Conservation (phyloP, 73 alveolate genomes). For the Symbiodinium pilosum region DNA sequence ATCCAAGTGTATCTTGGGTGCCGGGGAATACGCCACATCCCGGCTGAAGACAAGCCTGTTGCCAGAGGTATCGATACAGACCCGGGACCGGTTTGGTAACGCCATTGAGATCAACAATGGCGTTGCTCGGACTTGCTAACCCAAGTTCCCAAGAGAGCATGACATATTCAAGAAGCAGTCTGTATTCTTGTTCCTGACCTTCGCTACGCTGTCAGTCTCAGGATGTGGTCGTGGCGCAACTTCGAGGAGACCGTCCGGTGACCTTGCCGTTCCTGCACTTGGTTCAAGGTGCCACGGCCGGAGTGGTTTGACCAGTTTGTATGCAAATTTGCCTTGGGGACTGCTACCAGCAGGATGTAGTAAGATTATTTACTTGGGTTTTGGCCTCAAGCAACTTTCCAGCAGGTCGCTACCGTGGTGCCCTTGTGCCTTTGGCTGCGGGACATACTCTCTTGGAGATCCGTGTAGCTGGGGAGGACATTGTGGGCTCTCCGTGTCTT, state of each 20-base stretch:
- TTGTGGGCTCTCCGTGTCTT: conserved; percentile 69
- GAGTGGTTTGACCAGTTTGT: neutral
- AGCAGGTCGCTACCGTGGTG: conserved; percentile 69
- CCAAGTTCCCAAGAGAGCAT: too few species aligned
- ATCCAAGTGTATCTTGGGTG: too few species aligned
- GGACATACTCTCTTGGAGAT: conserved; percentile 58
- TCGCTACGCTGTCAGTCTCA: neutral
- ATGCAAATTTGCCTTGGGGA: too few species aligned
- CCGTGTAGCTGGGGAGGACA: conserved; percentile 36
- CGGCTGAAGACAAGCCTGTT: neutral
- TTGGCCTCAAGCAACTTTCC: too few species aligned
- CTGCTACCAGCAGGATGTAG: too few species aligned
- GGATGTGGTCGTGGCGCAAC: neutral
- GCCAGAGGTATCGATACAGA: conserved; percentile 25
- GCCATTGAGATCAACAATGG: conserved; percentile 29
- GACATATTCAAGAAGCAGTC: too few species aligned
- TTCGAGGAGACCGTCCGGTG: neutral
- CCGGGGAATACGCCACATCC: neutral
- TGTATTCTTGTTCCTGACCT: too few species aligned
- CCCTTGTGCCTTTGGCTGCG: conserved; percentile 11
- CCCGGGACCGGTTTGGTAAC: conserved; percentile 92
- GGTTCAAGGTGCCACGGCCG: neutral
- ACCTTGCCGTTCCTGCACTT: neutral
- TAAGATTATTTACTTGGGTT: too few species aligned
- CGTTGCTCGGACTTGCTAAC: neutral